A percentile compares a stretch with the other conserved stretches of the same genome.
These are phyloP conservation scores for Castanea crenata DNA, from an alignment of 306 rosid species.

Conservation along the genomic window DNA sequence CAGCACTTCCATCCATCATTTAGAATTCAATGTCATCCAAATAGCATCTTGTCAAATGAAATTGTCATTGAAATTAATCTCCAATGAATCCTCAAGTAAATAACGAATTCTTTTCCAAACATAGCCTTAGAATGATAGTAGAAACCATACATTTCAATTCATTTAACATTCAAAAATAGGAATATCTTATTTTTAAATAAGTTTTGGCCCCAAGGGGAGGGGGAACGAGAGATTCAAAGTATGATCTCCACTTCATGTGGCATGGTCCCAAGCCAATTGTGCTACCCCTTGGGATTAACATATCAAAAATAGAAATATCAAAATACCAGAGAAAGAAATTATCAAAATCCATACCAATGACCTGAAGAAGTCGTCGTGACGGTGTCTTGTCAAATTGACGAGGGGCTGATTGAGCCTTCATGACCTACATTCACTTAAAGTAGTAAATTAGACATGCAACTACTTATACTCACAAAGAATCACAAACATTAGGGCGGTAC, in stretches of 20 bases:
- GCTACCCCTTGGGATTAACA: no score
- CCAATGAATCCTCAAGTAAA: neutral
- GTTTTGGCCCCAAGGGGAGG: no score
- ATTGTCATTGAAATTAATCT: neutral
- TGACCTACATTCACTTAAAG: conserved; percentile 46
- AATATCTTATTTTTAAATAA: neutral
- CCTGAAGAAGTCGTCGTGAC: conserved; percentile 77
- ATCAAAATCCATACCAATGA: conserved; percentile 70
- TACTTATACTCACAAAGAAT: conserved; percentile 10
- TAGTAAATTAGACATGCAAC: conserved; percentile 22
- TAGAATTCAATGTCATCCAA: neutral
- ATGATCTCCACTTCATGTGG: no score
- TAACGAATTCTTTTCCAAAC: neutral
- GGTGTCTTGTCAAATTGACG: conserved; percentile 69
- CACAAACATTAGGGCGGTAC: conserved; percentile 14
- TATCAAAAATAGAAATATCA: conserved; percentile 13
- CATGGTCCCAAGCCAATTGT: no score
- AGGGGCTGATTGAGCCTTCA: conserved; percentile 62
- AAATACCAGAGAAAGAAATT: conserved; percentile 7
- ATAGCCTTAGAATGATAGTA: neutral
- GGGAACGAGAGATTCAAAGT: no score
- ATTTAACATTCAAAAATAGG: neutral
- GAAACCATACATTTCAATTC: neutral
- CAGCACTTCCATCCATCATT: neutral
- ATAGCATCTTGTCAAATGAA: neutral